These are phyloP conservation scores for Talaromyces rugulosus DNA, from an alignment of 2,329 filamentous ascomycete genomes.

Conservation along the genomic window DNA sequence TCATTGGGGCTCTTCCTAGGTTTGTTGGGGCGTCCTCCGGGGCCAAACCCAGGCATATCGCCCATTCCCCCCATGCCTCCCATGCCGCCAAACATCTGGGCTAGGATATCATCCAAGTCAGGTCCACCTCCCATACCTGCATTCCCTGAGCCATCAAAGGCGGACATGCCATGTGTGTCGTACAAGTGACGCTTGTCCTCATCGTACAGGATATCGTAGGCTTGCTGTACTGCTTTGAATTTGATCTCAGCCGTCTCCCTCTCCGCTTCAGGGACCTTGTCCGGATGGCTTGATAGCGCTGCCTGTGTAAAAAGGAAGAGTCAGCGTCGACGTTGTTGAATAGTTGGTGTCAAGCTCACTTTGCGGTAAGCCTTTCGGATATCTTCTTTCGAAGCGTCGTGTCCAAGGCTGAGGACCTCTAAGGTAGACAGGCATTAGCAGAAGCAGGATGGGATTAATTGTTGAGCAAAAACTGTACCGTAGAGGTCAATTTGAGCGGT, in stretches of 20 bases:
- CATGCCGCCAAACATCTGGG: slow-evolving; percentile 69
- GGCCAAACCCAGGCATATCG: slow-evolving; percentile 50
- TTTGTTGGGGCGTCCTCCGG: slow-evolving; percentile 36
- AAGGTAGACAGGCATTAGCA: slow-evolving; percentile 11
- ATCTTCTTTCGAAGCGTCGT: slow-evolving; percentile 67
- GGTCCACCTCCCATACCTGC: slow-evolving; percentile 56
- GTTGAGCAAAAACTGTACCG: slow-evolving; percentile 36
- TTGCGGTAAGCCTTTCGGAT: slow-evolving; percentile 97
- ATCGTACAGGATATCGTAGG: slow-evolving; percentile 96
- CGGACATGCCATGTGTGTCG: slow-evolving; percentile 91
- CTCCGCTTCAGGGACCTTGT: slow-evolving; percentile 86
- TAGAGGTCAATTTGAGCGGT: slow-evolving; percentile 55
- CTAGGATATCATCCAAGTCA: slow-evolving; percentile 87
- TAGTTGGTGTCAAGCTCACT: slow-evolving; percentile 44
- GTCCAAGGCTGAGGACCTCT: slow-evolving; percentile 78
- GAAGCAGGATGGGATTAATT: not conserved
- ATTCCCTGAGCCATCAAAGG: slow-evolving; percentile 76
- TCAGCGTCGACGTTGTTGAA: slow-evolving; percentile 9
- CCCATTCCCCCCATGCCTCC: slow-evolving; percentile 27
- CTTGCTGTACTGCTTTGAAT: slow-evolving; percentile 90
- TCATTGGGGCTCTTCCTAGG: slow-evolving; percentile 71
- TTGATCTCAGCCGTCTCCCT: slow-evolving; percentile 80
- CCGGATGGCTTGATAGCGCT: slow-evolving; percentile 83
- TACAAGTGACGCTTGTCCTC: slow-evolving; percentile 90
- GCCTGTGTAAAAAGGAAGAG: slow-evolving; percentile 50